These are phyloP conservation scores for Curvularia spicifera DNA, from an alignment of 2,329 filamentous ascomycete species.

Conservation along the genomic window DNA sequence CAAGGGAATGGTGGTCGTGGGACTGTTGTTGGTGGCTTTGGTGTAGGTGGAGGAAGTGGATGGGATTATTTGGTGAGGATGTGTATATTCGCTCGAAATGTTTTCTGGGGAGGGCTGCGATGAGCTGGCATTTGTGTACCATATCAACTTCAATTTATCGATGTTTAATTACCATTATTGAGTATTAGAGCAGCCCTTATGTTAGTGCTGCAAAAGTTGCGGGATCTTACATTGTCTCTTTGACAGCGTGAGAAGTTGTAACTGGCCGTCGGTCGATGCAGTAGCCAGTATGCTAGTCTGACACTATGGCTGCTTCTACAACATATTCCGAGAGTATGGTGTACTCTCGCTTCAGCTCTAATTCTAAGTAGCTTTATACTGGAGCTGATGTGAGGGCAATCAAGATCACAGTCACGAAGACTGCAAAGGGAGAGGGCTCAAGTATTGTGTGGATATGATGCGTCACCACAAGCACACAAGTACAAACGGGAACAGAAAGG, in stretches of 20 bases:
- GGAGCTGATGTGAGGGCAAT: not conserved
- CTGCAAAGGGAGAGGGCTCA: no score
- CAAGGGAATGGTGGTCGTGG: not conserved
- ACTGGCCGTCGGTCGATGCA: not conserved
- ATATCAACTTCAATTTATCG: not conserved
- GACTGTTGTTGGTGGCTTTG: not conserved
- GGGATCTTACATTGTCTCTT: not conserved
- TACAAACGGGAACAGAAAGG: not conserved
- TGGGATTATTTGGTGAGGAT: not conserved
- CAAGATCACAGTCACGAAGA: not conserved
- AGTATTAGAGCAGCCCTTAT: not conserved
- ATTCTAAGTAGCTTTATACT: not conserved
- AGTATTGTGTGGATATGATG: not conserved
- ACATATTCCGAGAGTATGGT: constrained; percentile 1
- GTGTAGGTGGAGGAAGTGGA: not conserved
- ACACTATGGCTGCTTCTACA: not conserved
- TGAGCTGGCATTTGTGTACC: not conserved
- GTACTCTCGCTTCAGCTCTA: not conserved
- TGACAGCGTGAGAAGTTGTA: not conserved
- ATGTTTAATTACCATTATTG: not conserved
- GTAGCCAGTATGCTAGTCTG: not conserved
- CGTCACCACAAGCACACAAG: not conserved
- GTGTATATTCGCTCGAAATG: not conserved
- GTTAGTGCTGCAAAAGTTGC: not conserved
- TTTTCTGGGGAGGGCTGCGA: not conserved